These are phyloP conservation scores for Helotiales sp. DNA, from an alignment of 2,329 filamentous ascomycete genomes.

Conservation along the genomic window DNA sequence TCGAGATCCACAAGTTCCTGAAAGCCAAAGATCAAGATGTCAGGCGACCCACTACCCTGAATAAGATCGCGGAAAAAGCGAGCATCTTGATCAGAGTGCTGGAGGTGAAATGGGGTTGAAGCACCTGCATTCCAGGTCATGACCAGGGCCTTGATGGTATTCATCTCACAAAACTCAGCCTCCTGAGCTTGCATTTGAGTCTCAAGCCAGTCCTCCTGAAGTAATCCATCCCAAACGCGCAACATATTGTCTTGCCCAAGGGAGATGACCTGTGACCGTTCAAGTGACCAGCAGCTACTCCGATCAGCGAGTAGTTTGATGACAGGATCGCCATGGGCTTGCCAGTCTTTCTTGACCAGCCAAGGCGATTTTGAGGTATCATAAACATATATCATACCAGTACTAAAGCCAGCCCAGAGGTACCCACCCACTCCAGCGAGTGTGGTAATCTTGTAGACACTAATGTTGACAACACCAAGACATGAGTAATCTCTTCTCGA, in stretches of 20 bases:
- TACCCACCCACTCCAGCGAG: conserved; percentile 77
- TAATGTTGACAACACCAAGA: conserved; percentile 79
- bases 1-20: conserved; percentile 98
- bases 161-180: conserved; percentile 79
- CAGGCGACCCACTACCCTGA: conserved; percentile 73
- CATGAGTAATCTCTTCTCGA: conserved; percentile 73
- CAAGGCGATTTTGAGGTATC: conserved; percentile 82
- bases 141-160: conserved; percentile 75
- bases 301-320: conserved; percentile 75
- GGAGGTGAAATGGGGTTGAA: conserved; percentile 82
- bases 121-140: conserved; percentile 98
- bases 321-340: conserved; percentile 82
- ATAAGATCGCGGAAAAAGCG: conserved; percentile 81
- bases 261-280: conserved; percentile 81
- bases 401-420: conserved; percentile 94
- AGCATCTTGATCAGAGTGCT: conserved; percentile 67
- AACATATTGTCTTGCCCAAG: conserved; percentile 85
- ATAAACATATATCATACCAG: conserved; percentile 90
- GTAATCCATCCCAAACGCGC: conserved; percentile 85
- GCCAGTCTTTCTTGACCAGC: conserved; percentile 92
- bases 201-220: conserved; percentile 95
- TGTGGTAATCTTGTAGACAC: conserved; percentile 92
- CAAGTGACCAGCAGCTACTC: conserved; percentile 81
- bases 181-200: conserved; percentile 83
- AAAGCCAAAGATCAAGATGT: conserved; percentile 94